These are phyloP conservation scores for Coleophoma cylindrospora DNA, from an alignment of 2,329 filamentous ascomycete genomes.

Conservation along the genomic window DNA sequence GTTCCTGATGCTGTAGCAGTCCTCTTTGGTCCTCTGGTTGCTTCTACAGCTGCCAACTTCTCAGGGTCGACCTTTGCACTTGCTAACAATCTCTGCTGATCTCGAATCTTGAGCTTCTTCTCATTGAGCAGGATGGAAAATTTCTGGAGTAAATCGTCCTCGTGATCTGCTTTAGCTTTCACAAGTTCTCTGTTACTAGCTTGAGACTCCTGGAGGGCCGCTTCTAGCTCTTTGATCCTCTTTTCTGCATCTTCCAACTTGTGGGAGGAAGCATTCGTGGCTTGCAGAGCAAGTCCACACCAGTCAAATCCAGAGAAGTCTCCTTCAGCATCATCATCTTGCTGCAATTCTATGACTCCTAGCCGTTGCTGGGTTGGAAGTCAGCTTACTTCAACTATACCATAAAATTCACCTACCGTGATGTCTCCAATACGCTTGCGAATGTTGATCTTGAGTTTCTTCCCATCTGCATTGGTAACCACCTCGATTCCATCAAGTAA, in stretches of 20 bases:
- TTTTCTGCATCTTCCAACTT: conserved; percentile 27
- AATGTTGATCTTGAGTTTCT: conserved; percentile 55
- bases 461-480: conserved; percentile 48
- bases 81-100: conserved; percentile 60
- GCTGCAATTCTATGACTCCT: conserved; percentile 55
- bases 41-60: conserved; percentile 11
- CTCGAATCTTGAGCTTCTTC: conserved; percentile 75
- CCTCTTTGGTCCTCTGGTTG: conserved; percentile 2
- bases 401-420: conserved; percentile 43
- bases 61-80: conserved; percentile 18
- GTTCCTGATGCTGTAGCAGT: conserved; percentile 31
- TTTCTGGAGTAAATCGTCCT: conserved; percentile 62
- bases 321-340: conserved; percentile 42
- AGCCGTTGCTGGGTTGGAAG: conserved; percentile 52
- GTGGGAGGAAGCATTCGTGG: conserved; percentile 7
- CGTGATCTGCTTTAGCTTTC: conserved; percentile 60
- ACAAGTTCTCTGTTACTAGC: conserved; percentile 62
- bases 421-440: conserved; percentile 64
- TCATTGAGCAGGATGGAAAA: conserved; percentile 68
- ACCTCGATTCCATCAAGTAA: conserved; percentile 56
- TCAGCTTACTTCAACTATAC: neutral
- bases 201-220: conserved; percentile 52
- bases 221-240: conserved; percentile 43
- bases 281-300: conserved; percentile 54
- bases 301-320: conserved; percentile 65